These are phyloP conservation scores for Penicillium glabrum DNA, from an alignment of 2,329 filamentous ascomycete genomes.

Conservation along the genomic window DNA sequence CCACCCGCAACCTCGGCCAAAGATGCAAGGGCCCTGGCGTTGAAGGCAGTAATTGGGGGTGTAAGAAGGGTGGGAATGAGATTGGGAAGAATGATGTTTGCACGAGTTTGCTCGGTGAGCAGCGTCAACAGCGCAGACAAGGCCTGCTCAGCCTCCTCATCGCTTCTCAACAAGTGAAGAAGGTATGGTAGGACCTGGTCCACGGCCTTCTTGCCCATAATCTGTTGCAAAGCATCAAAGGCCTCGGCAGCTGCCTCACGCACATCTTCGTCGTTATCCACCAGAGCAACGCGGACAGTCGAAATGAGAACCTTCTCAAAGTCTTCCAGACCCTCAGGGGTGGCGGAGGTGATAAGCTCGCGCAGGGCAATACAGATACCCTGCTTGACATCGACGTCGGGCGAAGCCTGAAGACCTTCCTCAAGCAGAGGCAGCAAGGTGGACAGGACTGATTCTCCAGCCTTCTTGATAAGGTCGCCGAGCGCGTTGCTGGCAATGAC, in stretches of 20 bases:
- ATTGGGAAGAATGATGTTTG: constrained; percentile 95
- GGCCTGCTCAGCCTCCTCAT: constrained; percentile 86
- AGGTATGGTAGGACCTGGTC: constrained; percentile 94
- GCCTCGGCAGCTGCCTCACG: constrained; percentile 95
- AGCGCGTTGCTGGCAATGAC: constrained; percentile 96
- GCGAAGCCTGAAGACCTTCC: constrained; percentile 82
- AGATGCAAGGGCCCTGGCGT: constrained; percentile 89
- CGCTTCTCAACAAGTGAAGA: constrained; percentile 81
- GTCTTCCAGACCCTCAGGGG: constrained; percentile 83
- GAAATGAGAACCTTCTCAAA: constrained; percentile 95
- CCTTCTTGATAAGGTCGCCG: constrained; percentile 94
- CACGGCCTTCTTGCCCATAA: constrained; percentile 89
- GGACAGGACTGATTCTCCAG: constrained; percentile 87
- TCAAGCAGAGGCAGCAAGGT: constrained; percentile 88
- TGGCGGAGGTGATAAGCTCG: constrained; percentile 87
- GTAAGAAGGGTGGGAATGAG: constrained; percentile 90
- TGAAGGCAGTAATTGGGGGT: constrained; percentile 89
- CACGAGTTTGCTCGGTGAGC: constrained; percentile 87
- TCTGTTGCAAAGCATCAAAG: constrained; percentile 91
- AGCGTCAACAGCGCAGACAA: constrained; percentile 89
- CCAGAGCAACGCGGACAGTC: constrained; percentile 87
- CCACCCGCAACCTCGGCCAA: constrained; percentile 86
- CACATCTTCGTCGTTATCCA: constrained; percentile 85
- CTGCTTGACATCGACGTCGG: constrained; percentile 89
- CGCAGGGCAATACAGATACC: constrained; percentile 95